A percentile compares a stretch with the other conserved stretches of the same genome.
Evolutionary conservation across 163 green algal species (phyloP).

Genomic region (Trebouxia gelatinosa): DNA sequence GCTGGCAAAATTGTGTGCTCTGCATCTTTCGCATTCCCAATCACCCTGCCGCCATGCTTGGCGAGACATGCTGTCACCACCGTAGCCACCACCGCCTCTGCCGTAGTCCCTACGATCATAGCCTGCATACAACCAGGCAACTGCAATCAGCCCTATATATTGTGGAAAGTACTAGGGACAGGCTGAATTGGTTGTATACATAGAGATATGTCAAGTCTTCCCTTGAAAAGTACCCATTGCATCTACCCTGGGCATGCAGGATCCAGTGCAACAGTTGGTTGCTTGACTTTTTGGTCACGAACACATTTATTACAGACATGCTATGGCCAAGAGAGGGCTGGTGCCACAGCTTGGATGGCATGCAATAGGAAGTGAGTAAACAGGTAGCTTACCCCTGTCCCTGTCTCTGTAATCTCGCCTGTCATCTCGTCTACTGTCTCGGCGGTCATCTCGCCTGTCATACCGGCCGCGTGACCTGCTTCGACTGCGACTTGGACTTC

Average conservation of each 20-base stretch:
- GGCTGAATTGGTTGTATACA: neutral
- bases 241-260: too few species aligned
- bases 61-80: conserved; percentile 8
- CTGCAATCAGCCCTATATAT: neutral
- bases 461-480: conserved; percentile 17
- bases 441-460: neutral
- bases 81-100: neutral
- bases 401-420: neutral
- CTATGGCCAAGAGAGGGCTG: neutral
- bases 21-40: conserved; percentile 24
- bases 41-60: conserved; percentile 18
- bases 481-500: neutral
- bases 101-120: neutral
- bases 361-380: neutral
- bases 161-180: neutral
- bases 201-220: neutral
- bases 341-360: neutral
- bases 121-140: neutral
- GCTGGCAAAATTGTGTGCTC: conserved; percentile 31
- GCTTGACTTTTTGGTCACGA: neutral
- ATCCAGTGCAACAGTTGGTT: too few species aligned
- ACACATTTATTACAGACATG: neutral
- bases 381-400: neutral
- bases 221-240: too few species aligned
- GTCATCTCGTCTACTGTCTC: neutral